Evolutionary conservation across 805 yeast genomes (phyloP).

Genomic region (Tetrapisispora namnaoensis): DNA sequence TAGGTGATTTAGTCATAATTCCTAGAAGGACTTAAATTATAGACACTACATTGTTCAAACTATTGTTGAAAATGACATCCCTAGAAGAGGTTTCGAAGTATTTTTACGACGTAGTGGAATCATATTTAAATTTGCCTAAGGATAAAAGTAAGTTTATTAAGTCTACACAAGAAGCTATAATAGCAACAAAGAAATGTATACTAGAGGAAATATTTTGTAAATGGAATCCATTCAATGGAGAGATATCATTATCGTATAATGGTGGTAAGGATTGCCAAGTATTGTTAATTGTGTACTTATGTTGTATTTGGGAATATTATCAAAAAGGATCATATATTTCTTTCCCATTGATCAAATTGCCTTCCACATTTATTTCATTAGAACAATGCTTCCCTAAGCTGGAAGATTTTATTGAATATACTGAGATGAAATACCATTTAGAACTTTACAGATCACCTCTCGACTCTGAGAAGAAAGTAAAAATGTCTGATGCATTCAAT

Average conservation of each 20-base stretch:
- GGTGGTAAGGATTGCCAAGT: conserved; percentile 97
- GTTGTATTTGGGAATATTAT: conserved; percentile 33
- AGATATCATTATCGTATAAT: conserved; percentile 75
- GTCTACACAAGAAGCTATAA: conserved; percentile 25
- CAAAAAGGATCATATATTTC: not conserved
- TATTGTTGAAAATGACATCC: not conserved
- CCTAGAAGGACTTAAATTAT: no score
- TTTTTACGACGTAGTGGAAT: conserved; percentile 20
- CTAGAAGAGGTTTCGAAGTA: conserved; percentile 14
- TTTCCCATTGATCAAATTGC: conserved; percentile 21
- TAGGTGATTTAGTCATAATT: conserved; percentile 1
- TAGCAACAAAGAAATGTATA: conserved; percentile 15
- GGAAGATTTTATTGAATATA: conserved; percentile 49
- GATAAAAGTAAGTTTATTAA: conserved; percentile 8
- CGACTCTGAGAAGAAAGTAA: conserved; percentile 19
- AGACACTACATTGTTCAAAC: no score
- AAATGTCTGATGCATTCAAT: conserved; percentile 60
- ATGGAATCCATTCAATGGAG: conserved; percentile 31
- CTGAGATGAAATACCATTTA: conserved; percentile 48
- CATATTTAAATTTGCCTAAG: conserved; percentile 15
- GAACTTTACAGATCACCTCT: conserved; percentile 32
- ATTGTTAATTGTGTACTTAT: conserved; percentile 64
- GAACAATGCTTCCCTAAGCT: conserved; percentile 66
- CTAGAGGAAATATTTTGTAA: conserved; percentile 20
- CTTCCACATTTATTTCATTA: conserved; percentile 65